phyloP scores from a whole-genome alignment of 1,284 basidiomycete species.

The Amylostereum areolatum region DNA sequence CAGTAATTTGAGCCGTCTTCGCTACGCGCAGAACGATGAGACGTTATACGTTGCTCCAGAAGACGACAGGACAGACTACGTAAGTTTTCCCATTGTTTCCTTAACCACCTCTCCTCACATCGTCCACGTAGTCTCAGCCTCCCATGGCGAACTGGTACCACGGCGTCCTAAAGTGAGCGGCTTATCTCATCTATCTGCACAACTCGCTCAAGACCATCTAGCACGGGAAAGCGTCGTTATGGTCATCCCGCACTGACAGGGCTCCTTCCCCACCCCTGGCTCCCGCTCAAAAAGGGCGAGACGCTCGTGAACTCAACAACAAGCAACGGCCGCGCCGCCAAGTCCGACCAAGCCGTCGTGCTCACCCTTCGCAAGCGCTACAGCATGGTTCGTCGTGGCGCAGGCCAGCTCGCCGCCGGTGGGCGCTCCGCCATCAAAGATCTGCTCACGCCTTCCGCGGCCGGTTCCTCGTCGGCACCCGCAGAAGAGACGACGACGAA shows the following conservation, averaged over 20 bases:
- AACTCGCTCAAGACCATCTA: conserved; percentile 22
- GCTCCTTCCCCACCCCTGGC: conserved; percentile 84
- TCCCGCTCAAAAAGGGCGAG: conserved; percentile 79
- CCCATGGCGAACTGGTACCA: conserved; percentile 92
- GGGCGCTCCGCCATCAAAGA: conserved; percentile 9
- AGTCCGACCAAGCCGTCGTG: conserved; percentile 59
- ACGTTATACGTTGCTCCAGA: conserved; percentile 91
- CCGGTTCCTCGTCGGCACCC: neutral
- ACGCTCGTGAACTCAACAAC: conserved; percentile 53
- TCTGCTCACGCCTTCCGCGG: conserved; percentile 10
- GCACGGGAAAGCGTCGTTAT: conserved; percentile 82
- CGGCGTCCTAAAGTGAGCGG: conserved; percentile 78
- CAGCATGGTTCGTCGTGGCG: conserved; percentile 39
- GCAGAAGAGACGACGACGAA: conserved; percentile 23
- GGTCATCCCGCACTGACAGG: conserved; percentile 89
- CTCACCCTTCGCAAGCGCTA: conserved; percentile 67
- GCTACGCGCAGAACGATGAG: conserved; percentile 91
- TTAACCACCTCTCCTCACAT: conserved; percentile 2
- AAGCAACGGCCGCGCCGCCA: conserved; percentile 27
- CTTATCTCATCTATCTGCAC: neutral
- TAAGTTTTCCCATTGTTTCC: conserved; percentile 27
- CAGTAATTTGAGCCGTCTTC: conserved; percentile 75
- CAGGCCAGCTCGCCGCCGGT: conserved; percentile 8
- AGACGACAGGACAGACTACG: conserved; percentile 87
- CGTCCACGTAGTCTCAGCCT: conserved; percentile 67